phyloP scores from a whole-genome alignment of 768 basidiomycete genomes.

The Piloderma croceum region DNA sequence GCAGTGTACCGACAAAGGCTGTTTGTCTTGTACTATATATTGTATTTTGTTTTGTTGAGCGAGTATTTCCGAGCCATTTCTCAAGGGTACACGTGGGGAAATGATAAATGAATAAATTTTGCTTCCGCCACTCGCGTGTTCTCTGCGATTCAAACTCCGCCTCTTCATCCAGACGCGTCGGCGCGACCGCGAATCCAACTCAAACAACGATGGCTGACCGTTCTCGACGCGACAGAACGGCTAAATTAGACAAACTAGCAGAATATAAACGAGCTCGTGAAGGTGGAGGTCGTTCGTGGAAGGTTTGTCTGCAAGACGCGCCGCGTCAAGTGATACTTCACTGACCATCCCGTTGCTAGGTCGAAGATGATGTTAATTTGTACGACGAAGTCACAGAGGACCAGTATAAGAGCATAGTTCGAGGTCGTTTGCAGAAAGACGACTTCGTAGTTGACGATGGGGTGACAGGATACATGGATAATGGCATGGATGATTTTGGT shows the following conservation, averaged over 20 bases:
- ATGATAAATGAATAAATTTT: no score
- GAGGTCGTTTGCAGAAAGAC: conserved; percentile 72
- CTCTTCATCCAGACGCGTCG: no score
- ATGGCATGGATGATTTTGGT: conserved; percentile 94
- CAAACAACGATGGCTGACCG: conserved; percentile 1
- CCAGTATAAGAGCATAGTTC: conserved; percentile 82
- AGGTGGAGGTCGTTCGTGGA: conserved; percentile 52
- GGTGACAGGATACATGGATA: conserved; percentile 85
- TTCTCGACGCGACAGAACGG: conserved; percentile 15
- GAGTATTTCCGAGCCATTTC: no score
- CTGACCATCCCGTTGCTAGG: conserved; percentile 15
- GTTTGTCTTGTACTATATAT: no score
- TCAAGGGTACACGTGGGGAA: no score
- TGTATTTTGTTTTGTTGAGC: no score
- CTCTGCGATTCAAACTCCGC: no score
- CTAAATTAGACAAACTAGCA: conserved; percentile 45
- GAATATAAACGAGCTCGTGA: conserved; percentile 57
- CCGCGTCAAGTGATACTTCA: conserved; percentile 1
- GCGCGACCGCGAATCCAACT: no score
- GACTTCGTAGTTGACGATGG: conserved; percentile 98
- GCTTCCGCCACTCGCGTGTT: no score
- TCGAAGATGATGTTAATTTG: conserved; percentile 58
- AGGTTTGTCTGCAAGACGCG: conserved; percentile 36
- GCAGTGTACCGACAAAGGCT: neutral
- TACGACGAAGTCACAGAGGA: conserved; percentile 91